These are phyloP conservation scores for Wickerhamiella dianesei DNA, from an alignment of 805 yeast genomes.

Conservation along the genomic window DNA sequence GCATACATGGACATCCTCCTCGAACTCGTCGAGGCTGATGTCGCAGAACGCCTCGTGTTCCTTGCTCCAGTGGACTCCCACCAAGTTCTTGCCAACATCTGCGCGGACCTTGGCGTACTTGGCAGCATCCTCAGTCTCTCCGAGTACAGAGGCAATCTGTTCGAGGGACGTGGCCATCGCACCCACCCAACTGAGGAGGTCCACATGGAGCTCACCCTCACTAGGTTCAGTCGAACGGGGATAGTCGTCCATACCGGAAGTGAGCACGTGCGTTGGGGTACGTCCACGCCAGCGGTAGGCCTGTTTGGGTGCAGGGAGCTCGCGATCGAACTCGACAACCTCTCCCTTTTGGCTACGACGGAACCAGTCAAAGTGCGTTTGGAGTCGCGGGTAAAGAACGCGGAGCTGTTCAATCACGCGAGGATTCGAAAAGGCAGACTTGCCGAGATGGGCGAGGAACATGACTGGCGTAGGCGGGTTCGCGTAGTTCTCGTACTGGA, in stretches of 20 bases:
- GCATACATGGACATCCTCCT: conserved; percentile 55
- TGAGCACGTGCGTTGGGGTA: conserved; percentile 68
- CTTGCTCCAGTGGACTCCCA: conserved; percentile 68
- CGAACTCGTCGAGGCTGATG: conserved; percentile 58
- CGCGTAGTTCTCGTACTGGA: conserved; percentile 79
- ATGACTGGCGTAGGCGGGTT: conserved; percentile 92
- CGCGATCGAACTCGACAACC: conserved; percentile 55
- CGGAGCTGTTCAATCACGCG: conserved; percentile 20
- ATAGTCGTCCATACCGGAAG: conserved; percentile 91
- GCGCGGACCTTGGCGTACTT: conserved; percentile 40
- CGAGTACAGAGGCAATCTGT: conserved; percentile 52
- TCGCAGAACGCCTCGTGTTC: conserved; percentile 65
- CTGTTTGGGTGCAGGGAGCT: conserved; percentile 36
- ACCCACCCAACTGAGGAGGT: conserved; percentile 84
- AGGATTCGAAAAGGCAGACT: neutral
- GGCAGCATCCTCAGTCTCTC: conserved; percentile 43
- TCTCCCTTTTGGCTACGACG: conserved; percentile 68
- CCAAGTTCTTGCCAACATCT: conserved; percentile 50
- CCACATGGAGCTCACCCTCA: conserved; percentile 81
- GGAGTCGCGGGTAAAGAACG: conserved; percentile 59
- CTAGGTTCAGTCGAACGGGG: conserved; percentile 77
- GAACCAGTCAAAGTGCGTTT: conserved; percentile 75
- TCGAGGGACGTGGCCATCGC: conserved; percentile 77
- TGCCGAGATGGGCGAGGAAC: conserved; percentile 34
- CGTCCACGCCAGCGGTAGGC: conserved; percentile 92